Conservation (phyloP, 23 red algal genomes). For the Cyanidium caldarium region DNA sequence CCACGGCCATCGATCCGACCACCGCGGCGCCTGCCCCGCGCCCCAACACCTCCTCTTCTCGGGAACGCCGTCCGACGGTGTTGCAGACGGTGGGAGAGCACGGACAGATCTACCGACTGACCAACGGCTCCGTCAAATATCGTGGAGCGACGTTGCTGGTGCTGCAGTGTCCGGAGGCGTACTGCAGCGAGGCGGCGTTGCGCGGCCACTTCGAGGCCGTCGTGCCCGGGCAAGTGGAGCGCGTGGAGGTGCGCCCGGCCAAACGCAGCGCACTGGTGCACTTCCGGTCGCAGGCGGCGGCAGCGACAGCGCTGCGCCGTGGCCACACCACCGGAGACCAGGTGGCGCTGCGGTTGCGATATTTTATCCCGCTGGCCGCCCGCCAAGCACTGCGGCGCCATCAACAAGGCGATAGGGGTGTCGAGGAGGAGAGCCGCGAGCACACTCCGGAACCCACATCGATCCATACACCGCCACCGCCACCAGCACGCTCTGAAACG, state of each 20-base stretch:
- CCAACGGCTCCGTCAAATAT: neutral
- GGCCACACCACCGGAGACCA: neutral
- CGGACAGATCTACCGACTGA: neutral
- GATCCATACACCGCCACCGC: neutral
- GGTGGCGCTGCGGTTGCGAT: neutral
- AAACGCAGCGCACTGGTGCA: slow-evolving; percentile 12
- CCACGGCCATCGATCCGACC: too few relatives aligned
- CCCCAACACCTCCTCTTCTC: too few relatives aligned
- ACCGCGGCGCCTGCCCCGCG: too few relatives aligned
- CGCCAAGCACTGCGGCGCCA: neutral
- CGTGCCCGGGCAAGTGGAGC: neutral
- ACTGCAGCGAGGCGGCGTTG: neutral
- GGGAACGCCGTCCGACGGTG: too few relatives aligned
- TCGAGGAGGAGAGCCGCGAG: neutral
- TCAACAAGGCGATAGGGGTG: neutral
- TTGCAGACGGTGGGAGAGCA: neutral
- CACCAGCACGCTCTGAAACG: neutral
- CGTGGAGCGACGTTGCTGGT: slow-evolving; percentile 2
- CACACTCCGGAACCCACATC: neutral
- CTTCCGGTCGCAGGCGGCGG: slow-evolving; percentile 1
- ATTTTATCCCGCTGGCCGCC: slow-evolving; percentile 2
- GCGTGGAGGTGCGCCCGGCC: slow-evolving; percentile 7
- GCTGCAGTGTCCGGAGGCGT: slow-evolving; percentile 5
- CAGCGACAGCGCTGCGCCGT: neutral
- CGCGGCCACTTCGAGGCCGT: neutral